Evolutionary conservation across 805 yeast species (phyloP).

Genomic region (Candida quercuum): DNA sequence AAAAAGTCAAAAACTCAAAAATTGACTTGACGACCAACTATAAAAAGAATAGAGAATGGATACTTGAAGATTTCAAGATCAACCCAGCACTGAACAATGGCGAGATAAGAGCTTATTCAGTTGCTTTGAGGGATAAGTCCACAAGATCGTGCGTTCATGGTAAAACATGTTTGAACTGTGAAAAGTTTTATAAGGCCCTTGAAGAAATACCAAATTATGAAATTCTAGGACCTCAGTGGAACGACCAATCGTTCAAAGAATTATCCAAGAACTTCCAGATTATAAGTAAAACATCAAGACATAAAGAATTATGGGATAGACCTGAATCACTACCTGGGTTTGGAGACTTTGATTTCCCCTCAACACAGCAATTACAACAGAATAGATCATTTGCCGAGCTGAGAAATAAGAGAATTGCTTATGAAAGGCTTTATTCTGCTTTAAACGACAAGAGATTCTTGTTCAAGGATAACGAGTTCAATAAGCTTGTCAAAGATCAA

Average conservation of each 20-base stretch:
- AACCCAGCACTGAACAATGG: slow-evolving; percentile 28
- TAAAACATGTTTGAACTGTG: slow-evolving; percentile 28
- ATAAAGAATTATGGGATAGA: slow-evolving; percentile 24
- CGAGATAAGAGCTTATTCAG: slow-evolving; percentile 26
- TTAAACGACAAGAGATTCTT: slow-evolving; percentile 36
- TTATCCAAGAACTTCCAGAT: slow-evolving; percentile 10
- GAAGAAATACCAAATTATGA: slow-evolving; percentile 20
- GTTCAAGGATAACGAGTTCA: slow-evolving; percentile 38
- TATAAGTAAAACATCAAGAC: slow-evolving; percentile 20
- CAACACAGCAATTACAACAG: slow-evolving; percentile 41
- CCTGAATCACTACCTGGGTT: slow-evolving; percentile 54
- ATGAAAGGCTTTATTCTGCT: slow-evolving; percentile 40
- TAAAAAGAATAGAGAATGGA: slow-evolving; percentile 27
- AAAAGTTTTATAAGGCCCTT: slow-evolving; percentile 25
- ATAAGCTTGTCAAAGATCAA: slow-evolving; percentile 29
- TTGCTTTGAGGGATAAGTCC: slow-evolving; percentile 27
- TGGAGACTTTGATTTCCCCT: slow-evolving; percentile 54
- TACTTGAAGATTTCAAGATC: slow-evolving; percentile 32
- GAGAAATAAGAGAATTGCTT: slow-evolving; percentile 33
- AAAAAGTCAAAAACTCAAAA: slow-evolving; percentile 1
- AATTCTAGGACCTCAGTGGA: slow-evolving; percentile 26
- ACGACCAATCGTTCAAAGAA: slow-evolving; percentile 4
- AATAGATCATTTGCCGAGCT: slow-evolving; percentile 32
- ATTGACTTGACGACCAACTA: slow-evolving; percentile 16
- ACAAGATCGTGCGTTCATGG: slow-evolving; percentile 30